Conservation (phyloP, 140 eudicot genomes). For the Flaveria floridana region DNA sequence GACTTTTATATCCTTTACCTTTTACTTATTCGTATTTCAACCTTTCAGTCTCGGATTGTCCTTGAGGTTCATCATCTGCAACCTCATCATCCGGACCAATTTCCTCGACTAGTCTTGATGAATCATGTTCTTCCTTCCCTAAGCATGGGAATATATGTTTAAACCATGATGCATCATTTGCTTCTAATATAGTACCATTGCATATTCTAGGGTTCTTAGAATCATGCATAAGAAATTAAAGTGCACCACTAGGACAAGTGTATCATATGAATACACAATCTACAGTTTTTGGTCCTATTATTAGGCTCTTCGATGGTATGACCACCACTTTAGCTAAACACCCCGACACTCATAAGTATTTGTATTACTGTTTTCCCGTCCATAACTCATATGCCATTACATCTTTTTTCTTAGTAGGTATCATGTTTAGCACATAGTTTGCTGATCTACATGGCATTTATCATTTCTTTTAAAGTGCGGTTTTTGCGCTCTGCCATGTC, state of each 20-base stretch:
- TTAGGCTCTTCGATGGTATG: neutral
- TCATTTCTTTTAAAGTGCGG: neutral
- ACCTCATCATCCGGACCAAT: neutral
- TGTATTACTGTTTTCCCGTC: neutral
- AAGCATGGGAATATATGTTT: neutral
- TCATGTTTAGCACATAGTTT: neutral
- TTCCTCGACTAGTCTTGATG: neutral
- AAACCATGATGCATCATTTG: neutral
- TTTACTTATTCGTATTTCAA: neutral
- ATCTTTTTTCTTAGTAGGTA: neutral
- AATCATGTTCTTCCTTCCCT: no score
- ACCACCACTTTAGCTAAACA: neutral
- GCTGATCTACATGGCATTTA: neutral
- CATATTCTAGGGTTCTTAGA: neutral
- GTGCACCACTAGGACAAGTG: neutral
- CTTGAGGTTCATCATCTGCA: no score
- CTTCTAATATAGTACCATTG: neutral
- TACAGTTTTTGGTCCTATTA: conserved; percentile 1
- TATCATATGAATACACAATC: neutral
- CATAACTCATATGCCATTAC: conserved; percentile 5
- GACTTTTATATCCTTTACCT: no score
- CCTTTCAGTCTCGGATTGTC: no score
- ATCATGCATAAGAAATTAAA: neutral
- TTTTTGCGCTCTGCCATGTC: neutral
- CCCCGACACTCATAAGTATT: neutral